Base-by-base conservation (phyloP, 352 stramenopile species). In the Aphanomyces astaci region DNA sequence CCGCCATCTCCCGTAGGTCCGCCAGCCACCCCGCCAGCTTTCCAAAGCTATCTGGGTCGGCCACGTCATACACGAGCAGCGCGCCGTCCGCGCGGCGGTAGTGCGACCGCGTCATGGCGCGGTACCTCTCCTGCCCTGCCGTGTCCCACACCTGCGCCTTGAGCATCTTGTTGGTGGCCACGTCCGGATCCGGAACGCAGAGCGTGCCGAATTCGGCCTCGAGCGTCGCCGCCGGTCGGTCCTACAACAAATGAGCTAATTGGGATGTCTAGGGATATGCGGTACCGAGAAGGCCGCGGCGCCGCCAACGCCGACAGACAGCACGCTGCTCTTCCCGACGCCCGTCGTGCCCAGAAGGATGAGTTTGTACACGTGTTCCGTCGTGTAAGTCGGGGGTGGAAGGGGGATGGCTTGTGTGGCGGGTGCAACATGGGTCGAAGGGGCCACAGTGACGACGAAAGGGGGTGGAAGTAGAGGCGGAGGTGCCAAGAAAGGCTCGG, bases 1-100 rank as follows among this genome's bases (percentile, higher is more conserved):
- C 88, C 9, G 89, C 84, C 2, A 92, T 92, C 55, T 96, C 85
- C 3, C 79, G 78, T 7, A 97, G 73, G 30, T 96, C 92, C 57
- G 87, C 81, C 2, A 97, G 82, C 91, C 90, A 97, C 51, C 91
- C 89, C 15, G 81, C 75, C 0, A 97, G 84, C 59, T 90, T 90
- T 19, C 79, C 76, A 69, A 97, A 97, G 71, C 75, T 92, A 15
- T 92, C 79, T 0, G 70, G 72, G 46, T 97, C 89, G 1, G 82
- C 87, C 11, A 97, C 90, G 51, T 97, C 91, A 75, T 97, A 97
- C 52, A 97, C 89, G 11, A 97, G 78, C 43, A 97, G 57, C 27
- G 90, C 91, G 13, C 86, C 89, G 57, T 95, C 84, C 0, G 87
- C 87, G 40, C 92, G 87, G 25, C 87, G 84, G 45, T 92, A 92